Percentiles rank a stretch among this genome's conserved stretches.
phyloP scores from a whole-genome alignment of 2,329 filamentous ascomycete genomes.

The Apiospora aurea region DNA sequence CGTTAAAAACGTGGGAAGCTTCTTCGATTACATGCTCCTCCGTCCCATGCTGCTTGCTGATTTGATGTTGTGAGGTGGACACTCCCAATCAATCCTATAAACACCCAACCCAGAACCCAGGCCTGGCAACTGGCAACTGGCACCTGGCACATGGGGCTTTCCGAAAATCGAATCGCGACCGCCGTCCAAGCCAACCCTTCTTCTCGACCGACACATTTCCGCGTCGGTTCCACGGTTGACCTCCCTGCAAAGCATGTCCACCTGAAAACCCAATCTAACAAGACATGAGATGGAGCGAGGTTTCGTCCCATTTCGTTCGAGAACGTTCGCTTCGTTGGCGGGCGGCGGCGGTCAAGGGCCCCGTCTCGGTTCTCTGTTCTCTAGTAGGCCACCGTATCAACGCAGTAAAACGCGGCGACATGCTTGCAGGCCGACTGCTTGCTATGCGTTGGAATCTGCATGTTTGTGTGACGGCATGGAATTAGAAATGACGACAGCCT shows the following conservation, averaged over 20 bases:
- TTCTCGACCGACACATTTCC: background rate
- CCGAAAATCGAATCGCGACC: background rate
- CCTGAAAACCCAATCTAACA: slow-evolving; percentile 7
- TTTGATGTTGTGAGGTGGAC: background rate
- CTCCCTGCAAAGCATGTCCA: background rate
- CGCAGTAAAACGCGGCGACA: background rate
- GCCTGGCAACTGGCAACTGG: too few relatives aligned
- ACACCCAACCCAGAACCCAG: background rate
- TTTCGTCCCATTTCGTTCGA: background rate
- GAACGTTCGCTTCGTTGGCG: background rate
- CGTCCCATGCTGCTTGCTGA: background rate
- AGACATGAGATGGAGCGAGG: slow-evolving; percentile 2
- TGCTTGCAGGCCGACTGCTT: background rate
- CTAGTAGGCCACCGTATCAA: too few relatives aligned
- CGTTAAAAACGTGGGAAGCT: slow-evolving; percentile 13
- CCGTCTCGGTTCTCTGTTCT: background rate
- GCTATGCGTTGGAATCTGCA: background rate
- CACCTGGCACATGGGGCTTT: background rate
- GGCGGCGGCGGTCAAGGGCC: background rate
- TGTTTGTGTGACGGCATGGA: background rate
- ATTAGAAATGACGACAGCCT: slow-evolving; percentile 17
- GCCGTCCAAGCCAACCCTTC: slow-evolving; percentile 5
- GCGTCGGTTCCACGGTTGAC: background rate
- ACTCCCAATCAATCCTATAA: background rate
- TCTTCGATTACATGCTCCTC: background rate